Percentiles rank a stretch among this genome's conserved stretches.
Conservation (phyloP, 2,329 filamentous ascomycete genomes). For the Tolypocladium cylindrosporum region DNA sequence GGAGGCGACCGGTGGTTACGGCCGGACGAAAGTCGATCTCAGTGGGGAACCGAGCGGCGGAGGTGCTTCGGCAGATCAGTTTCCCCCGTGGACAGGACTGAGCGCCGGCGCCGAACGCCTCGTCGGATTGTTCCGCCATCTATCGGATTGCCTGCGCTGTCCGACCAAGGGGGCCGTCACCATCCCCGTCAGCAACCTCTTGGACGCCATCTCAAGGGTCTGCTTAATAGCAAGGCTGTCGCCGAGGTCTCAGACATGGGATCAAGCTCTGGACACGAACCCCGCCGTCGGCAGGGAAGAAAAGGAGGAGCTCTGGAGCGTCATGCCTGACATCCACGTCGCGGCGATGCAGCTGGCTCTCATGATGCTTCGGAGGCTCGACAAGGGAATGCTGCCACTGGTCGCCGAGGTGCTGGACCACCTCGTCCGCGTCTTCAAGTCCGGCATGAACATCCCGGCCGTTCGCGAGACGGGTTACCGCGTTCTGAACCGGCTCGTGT, state of each 20-base stretch:
- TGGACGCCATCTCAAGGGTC: conserved; percentile 62
- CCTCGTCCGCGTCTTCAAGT: conserved; percentile 58
- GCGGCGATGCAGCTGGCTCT: conserved; percentile 56
- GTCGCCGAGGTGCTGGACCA: conserved; percentile 61
- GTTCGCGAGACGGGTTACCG: conserved; percentile 54
- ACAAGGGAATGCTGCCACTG: conserved; percentile 46
- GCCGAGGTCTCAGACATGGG: conserved; percentile 33
- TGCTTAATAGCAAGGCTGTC: conserved; percentile 52
- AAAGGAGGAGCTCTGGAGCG: conserved; percentile 65
- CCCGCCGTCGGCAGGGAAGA: conserved; percentile 70
- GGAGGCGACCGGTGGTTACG: conserved; percentile 53
- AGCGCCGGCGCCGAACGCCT: conserved; percentile 62
- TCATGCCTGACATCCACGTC: conserved; percentile 65
- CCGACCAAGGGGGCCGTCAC: conserved; percentile 56
- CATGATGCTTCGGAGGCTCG: conserved; percentile 47
- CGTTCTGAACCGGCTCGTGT: conserved; percentile 47
- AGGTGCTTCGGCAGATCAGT: conserved; percentile 31
- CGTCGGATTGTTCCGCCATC: conserved; percentile 51
- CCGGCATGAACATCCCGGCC: conserved; percentile 37
- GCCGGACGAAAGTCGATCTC: conserved; percentile 29
- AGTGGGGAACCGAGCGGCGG: conserved; percentile 39
- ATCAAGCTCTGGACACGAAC: conserved; percentile 53
- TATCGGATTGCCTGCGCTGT: conserved; percentile 53
- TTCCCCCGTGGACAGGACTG: conserved; percentile 69
- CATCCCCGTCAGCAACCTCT: conserved; percentile 55